A percentile compares a stretch with the other conserved stretches of the same genome.
These are phyloP conservation scores for Populus hybrid DNA, from an alignment of 441 rosid species.

Conservation along the genomic window DNA sequence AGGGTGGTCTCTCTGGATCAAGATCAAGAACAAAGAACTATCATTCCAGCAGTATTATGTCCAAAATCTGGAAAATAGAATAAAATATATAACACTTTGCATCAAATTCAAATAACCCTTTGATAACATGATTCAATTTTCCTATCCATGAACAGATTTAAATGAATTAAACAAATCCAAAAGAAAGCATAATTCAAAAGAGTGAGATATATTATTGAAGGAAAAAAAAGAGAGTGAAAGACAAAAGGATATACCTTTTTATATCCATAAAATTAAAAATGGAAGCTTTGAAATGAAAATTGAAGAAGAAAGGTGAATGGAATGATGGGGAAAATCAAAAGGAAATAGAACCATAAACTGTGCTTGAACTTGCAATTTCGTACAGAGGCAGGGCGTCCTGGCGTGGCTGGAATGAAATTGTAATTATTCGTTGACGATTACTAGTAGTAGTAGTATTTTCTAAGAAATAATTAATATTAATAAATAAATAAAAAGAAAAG, in stretches of 20 bases:
- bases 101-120: background rate
- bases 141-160: background rate
- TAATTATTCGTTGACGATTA: background rate
- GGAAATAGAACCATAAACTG: slow-evolving; percentile 35
- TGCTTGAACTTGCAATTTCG: slow-evolving; percentile 32
- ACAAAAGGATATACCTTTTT: slow-evolving; percentile 41
- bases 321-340: slow-evolving; percentile 25
- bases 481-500: background rate
- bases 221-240: background rate
- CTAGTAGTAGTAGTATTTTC: too few species aligned
- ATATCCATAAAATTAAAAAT: slow-evolving; percentile 15
- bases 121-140: background rate
- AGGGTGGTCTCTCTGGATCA: slow-evolving; percentile 35
- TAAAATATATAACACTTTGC: background rate
- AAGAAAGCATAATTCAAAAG: background rate
- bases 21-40: slow-evolving; percentile 46
- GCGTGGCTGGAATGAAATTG: slow-evolving; percentile 5
- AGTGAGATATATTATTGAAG: background rate
- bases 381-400: slow-evolving; percentile 10
- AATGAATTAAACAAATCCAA: background rate
- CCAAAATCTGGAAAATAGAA: slow-evolving; percentile 28
- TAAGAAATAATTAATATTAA: background rate
- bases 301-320: background rate
- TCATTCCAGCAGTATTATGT: slow-evolving; percentile 52
- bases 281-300: slow-evolving; percentile 27